Evolutionary conservation across 345 rosid species (phyloP), one percentile per base, ranked within the genome.

Genomic region (Gossypium herbaceum): DNA sequence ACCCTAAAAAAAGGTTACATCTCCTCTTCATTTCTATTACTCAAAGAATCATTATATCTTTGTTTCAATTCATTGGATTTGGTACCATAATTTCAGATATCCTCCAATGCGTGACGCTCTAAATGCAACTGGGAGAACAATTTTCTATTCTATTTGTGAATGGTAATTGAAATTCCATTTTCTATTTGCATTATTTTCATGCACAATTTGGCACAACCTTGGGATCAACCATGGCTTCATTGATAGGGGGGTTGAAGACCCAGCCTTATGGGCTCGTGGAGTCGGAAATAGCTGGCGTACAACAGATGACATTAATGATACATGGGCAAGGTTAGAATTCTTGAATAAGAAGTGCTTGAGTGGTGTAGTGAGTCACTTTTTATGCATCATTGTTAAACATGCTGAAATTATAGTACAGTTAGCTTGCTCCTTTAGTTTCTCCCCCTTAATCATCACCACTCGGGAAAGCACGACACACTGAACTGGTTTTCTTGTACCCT

Each of bases 211-310:
- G 3, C 59, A 17, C 39, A 51, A 29, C 13, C 19, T 29, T 1
- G 70, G 73, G 70, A 67, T 60, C 45, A 73, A 48, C 71, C 52
- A 72, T 54, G 58, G 29, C 74, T 41, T 79, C 39, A 29, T 77
- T 76, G 43, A 29, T 80, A 94, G 97, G 98, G 98, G 98, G 16
- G 98, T 81, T 25, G 94, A 94, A 25, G 91, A 92, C 79, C 98
- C 98, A 71, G 97, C 98, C 72, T 86, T 92, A 72, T 94, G 98
- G 98, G 98, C 98, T 12, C 85, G 87, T 61, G 91, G 84, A 77
- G 87, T 92, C 80, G 98, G 98, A 75, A 94, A 94, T 85, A 94
- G 98, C 85, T 94, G 98, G 98, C 97, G 98, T 58, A 94, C 96
- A 17, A 90, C 98, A 7, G 93, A 85, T 58, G 98, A 94, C 84